A percentile compares a stretch with the other conserved stretches of the same genome.
Evolutionary conservation across 345 rosid species (phyloP).

Genomic region (Cochlearia excelsa): DNA sequence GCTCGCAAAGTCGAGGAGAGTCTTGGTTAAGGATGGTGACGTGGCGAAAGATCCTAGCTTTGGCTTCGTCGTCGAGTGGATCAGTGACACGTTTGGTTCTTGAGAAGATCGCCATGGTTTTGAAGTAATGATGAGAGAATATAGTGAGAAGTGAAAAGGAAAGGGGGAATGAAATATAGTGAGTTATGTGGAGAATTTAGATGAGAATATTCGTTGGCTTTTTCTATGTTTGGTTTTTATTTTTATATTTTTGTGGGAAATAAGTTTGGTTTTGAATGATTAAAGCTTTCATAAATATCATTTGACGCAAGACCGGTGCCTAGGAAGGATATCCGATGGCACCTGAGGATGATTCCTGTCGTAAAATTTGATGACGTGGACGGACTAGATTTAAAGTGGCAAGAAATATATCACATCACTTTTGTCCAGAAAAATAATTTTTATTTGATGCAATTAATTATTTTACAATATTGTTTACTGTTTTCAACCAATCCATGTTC

Average conservation of each 20-base stretch:
- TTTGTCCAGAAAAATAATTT: too few species aligned
- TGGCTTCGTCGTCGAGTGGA: slow-evolving; percentile 58
- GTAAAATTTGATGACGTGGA: slow-evolving; percentile 16
- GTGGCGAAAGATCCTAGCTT: slow-evolving; percentile 60
- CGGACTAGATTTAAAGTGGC: slow-evolving; percentile 1
- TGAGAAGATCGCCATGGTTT: slow-evolving; percentile 25
- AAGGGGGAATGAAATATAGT: slow-evolving; percentile 18
- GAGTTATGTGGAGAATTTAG: slow-evolving; percentile 22
- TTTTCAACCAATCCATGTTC: too few species aligned
- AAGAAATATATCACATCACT: too few species aligned
- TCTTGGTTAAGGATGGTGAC: slow-evolving; percentile 56
- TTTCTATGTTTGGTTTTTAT: background rate
- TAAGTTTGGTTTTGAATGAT: background rate
- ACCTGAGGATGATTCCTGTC: slow-evolving; percentile 23
- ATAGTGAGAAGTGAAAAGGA: slow-evolving; percentile 20
- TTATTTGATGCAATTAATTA: too few species aligned
- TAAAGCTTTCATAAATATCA: background rate
- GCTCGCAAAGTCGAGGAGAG: slow-evolving; percentile 64
- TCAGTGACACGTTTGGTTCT: slow-evolving; percentile 52
- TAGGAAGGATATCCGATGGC: slow-evolving; percentile 31
- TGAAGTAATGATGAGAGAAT: background rate
- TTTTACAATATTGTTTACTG: too few species aligned
- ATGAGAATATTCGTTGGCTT: slow-evolving; percentile 29
- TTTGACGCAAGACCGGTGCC: slow-evolving; percentile 8
- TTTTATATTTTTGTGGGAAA: background rate